Evolutionary conservation across 1,139 yeast species (phyloP).

Genomic region (Wickerhamomyces sp.): DNA sequence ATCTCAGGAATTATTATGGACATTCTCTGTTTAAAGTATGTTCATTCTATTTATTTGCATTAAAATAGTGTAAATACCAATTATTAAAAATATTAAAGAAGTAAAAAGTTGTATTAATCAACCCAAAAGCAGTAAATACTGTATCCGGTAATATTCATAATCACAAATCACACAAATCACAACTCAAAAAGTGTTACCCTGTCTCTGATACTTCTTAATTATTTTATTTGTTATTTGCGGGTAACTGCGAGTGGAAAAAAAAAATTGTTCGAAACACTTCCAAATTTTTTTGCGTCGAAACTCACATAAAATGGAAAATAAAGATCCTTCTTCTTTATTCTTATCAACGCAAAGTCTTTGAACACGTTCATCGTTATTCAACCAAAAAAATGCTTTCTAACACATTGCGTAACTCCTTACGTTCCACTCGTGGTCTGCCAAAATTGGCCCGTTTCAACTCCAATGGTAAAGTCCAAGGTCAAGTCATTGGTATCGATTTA

Average conservation of each 20-base stretch:
- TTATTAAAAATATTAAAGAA: no score
- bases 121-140: no score
- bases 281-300: not conserved
- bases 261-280: slow-evolving; percentile 7
- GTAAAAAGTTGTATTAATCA: no score
- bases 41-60: not conserved
- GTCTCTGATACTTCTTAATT: not conserved
- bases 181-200: no score
- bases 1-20: slow-evolving; percentile 20
- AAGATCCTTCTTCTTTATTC: not conserved
- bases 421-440: slow-evolving; percentile 37
- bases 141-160: no score
- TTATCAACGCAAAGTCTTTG: not conserved
- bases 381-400: slow-evolving; percentile 20
- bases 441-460: slow-evolving; percentile 47
- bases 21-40: not conserved
- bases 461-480: slow-evolving; percentile 31
- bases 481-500: slow-evolving; percentile 96
- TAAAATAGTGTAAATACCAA: not conserved
- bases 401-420: slow-evolving; percentile 23
- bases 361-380: no score
- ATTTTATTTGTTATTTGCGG: not conserved
- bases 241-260: slow-evolving; percentile 1
- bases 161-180: no score
- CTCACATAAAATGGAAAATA: no score